These are phyloP conservation scores for Coemansia sp. DNA, from an alignment of 192 early-diverging fungal genomes.

Conservation along the genomic window DNA sequence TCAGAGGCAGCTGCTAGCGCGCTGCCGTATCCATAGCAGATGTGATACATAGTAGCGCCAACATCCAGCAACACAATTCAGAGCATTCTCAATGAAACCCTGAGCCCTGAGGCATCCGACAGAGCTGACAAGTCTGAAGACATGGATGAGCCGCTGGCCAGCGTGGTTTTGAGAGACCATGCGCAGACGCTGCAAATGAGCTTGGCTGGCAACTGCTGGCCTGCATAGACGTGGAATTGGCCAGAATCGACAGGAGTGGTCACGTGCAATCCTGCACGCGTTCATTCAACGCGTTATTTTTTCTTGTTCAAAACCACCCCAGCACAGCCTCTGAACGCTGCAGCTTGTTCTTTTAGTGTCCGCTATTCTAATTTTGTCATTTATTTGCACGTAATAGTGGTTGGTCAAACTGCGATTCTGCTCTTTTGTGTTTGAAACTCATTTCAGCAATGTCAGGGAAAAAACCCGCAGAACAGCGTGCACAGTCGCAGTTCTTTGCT, in stretches of 20 bases:
- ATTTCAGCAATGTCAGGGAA: slow-evolving; percentile 36
- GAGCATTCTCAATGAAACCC: slow-evolving; percentile 23
- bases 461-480: slow-evolving; percentile 31
- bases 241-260: not conserved
- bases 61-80: slow-evolving; percentile 26
- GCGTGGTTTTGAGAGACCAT: slow-evolving; percentile 6
- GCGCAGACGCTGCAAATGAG: not conserved
- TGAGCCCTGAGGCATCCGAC: slow-evolving; percentile 3
- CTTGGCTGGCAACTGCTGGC: not conserved
- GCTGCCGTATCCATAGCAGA: not conserved
- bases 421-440: not conserved
- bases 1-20: not conserved
- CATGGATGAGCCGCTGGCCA: slow-evolving; percentile 32
- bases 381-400: not conserved
- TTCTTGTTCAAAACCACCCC: slow-evolving; percentile 4
- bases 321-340: not conserved
- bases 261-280: not conserved
- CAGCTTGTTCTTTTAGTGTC: not conserved
- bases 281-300: slow-evolving; percentile 3
- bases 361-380: slow-evolving; percentile 1
- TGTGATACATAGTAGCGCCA: slow-evolving; percentile 2
- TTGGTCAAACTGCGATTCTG: not conserved
- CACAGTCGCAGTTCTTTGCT: slow-evolving; percentile 53
- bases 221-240: not conserved
- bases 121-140: slow-evolving; percentile 15